Conservation (phyloP, 495 filamentous ascomycete genomes). For the Neurospora sp. region DNA sequence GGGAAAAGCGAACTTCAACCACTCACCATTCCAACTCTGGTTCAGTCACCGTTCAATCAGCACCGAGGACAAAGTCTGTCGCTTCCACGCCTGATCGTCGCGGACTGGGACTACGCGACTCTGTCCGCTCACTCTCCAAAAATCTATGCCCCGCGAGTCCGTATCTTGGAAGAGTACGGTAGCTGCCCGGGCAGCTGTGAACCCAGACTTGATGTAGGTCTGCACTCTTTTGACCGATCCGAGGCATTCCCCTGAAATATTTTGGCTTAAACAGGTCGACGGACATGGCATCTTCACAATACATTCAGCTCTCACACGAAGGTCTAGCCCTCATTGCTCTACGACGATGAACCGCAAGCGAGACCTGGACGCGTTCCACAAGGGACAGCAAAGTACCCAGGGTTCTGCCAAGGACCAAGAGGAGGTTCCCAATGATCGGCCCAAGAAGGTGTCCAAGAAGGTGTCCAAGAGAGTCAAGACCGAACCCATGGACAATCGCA, state of each 20-base stretch:
- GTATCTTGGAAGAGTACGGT: background rate
- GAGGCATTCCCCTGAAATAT: background rate
- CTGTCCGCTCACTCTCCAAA: background rate
- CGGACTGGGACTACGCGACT: background rate
- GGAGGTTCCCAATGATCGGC: background rate
- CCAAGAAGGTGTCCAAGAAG: background rate
- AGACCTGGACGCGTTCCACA: background rate
- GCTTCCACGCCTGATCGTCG: background rate
- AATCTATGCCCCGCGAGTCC: background rate
- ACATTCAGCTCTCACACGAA: background rate
- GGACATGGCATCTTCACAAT: background rate
- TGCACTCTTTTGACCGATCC: background rate
- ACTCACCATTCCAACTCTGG: background rate
- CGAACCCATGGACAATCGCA: background rate
- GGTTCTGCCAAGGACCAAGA: background rate
- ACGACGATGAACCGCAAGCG: background rate
- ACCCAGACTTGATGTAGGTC: background rate
- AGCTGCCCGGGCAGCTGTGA: background rate
- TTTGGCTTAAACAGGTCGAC: background rate
- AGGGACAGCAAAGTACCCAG: background rate
- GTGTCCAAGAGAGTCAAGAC: background rate
- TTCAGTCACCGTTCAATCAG: background rate
- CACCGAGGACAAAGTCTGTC: background rate
- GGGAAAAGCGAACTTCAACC: too few relatives aligned
- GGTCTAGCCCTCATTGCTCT: background rate